phyloP scores from a whole-genome alignment of 371 early-diverging fungal species.

The Hamiltosporidium tvaerminnensis region DNA sequence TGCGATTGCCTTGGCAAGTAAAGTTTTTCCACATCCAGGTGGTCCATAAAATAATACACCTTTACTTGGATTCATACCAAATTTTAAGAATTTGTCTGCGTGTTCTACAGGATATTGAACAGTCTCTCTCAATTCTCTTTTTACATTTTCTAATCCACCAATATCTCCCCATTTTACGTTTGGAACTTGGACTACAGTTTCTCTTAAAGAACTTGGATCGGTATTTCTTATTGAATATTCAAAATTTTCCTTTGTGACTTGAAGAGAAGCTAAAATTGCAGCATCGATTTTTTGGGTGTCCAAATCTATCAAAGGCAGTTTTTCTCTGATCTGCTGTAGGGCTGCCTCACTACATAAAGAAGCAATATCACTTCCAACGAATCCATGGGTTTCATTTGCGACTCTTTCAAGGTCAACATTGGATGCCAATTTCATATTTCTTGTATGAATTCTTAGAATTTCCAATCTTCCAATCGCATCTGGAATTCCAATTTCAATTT shows the following conservation, averaged over 20 bases:
- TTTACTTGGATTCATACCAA: constrained; percentile 94
- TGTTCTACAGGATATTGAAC: constrained; percentile 99
- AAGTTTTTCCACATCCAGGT: constrained; percentile 98
- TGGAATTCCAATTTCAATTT: constrained; percentile 96
- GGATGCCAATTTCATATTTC: constrained; percentile 90
- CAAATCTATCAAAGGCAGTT: constrained; percentile 77
- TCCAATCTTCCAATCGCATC: constrained; percentile 93
- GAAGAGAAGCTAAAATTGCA: constrained; percentile 77
- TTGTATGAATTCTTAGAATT: constrained; percentile 93
- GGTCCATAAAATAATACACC: constrained; percentile 99
- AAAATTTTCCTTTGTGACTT: constrained; percentile 98
- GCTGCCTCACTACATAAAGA: constrained; percentile 98
- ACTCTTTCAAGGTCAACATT: constrained; percentile 92
- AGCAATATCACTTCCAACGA: constrained; percentile 93
- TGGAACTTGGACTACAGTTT: constrained; percentile 97
- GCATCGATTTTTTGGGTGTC: constrained; percentile 96
- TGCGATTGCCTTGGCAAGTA: constrained; percentile 98
- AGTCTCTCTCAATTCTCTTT: constrained; percentile 93
- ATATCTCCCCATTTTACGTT: constrained; percentile 91
- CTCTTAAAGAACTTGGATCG: constrained; percentile 95
- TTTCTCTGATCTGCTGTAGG: constrained; percentile 98
- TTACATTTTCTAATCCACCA: constrained; percentile 94
- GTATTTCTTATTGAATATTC: constrained; percentile 75
- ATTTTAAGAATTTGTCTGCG: constrained; percentile 97
- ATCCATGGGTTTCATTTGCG: constrained; percentile 92